Conservation (phyloP, 768 basidiomycete genomes). For the Tephrocybe sp. region DNA sequence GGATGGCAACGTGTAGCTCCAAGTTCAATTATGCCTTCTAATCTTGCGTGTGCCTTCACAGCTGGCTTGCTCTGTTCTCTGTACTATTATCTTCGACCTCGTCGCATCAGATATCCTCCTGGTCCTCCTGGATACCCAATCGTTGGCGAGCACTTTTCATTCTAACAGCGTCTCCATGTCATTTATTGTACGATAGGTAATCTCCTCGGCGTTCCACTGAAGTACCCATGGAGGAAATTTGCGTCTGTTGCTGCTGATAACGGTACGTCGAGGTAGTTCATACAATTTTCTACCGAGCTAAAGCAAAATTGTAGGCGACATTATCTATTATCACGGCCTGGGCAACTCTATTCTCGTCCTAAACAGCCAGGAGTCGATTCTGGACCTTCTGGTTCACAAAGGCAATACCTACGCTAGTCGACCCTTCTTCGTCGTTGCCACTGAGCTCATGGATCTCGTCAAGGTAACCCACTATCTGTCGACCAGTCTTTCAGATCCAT, state of each 20-base stretch:
- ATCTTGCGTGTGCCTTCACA: no score
- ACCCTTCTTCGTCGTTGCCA: not conserved
- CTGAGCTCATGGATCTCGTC: not conserved
- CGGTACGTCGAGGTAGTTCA: not conserved
- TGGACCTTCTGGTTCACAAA: not conserved
- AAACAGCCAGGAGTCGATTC: not conserved
- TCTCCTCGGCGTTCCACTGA: not conserved
- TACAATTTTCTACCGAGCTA: not conserved
- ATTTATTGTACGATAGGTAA: not conserved
- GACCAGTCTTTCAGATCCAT: not conserved
- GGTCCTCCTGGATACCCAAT: not conserved
- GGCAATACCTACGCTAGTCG: not conserved
- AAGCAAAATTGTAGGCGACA: not conserved
- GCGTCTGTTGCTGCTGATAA: not conserved
- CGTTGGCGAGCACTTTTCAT: not conserved
- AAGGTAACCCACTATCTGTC: not conserved
- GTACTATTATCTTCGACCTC: no score
- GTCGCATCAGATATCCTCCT: not conserved
- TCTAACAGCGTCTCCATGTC: no score
- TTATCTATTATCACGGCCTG: slow-evolving; percentile 1
- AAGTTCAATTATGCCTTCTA: no score
- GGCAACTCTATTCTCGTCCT: slow-evolving; percentile 2
- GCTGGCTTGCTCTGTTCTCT: no score
- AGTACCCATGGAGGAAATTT: not conserved
- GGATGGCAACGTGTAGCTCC: no score